Evolutionary conservation across 169 alveolate genomes (phyloP).

Genomic region (Plasmodium vinckei): DNA sequence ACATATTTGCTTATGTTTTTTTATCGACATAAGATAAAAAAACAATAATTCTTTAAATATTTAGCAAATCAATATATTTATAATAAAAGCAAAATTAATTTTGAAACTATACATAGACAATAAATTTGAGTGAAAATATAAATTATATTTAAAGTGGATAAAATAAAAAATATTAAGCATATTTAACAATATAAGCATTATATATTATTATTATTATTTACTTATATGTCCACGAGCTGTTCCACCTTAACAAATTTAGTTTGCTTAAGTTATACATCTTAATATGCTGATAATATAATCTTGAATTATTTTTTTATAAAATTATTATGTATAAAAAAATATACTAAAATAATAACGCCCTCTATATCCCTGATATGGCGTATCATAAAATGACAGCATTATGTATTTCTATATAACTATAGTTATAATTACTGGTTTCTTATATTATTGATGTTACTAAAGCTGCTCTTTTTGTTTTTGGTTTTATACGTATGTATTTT

Average conservation of each 20-base stretch:
- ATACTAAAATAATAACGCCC: too few species aligned
- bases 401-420: too few species aligned
- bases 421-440: background rate
- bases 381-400: too few species aligned
- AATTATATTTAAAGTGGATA: too few species aligned
- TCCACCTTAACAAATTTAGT: slow-evolving; percentile 48
- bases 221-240: slow-evolving; percentile 77
- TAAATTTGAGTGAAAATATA: background rate
- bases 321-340: too few species aligned
- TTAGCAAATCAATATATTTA: too few species aligned
- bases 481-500: slow-evolving; percentile 11
- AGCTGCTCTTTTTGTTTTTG: slow-evolving; percentile 7
- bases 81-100: too few species aligned
- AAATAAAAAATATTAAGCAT: too few species aligned
- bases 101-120: background rate
- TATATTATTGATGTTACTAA: slow-evolving; percentile 1
- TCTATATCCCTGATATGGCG: too few species aligned
- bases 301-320: background rate
- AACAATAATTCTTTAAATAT: too few species aligned
- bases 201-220: slow-evolving; percentile 54
- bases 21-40: too few species aligned
- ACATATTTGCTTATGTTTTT: too few species aligned
- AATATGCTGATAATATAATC: slow-evolving; percentile 9
- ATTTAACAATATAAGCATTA: background rate
- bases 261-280: slow-evolving; percentile 50